These are phyloP conservation scores for Podospora fimiseda DNA, from an alignment of 495 filamentous ascomycete species.

Conservation along the genomic window DNA sequence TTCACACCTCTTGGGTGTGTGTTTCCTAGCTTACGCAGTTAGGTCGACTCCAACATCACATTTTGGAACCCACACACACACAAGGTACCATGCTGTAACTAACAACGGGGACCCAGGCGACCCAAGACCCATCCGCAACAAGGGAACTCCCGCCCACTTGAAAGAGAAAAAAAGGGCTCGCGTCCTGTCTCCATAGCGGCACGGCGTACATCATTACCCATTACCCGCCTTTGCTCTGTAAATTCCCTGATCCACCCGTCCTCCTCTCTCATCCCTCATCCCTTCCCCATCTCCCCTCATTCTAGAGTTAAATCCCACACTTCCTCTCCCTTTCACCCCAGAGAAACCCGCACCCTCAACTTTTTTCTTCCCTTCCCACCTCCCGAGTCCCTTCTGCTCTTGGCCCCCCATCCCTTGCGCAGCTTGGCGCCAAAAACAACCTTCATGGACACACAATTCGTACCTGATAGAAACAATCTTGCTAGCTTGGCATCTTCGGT, in stretches of 20 bases:
- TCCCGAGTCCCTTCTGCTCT: not conserved
- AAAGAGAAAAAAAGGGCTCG: conserved; percentile 24
- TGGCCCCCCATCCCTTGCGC: conserved; percentile 8
- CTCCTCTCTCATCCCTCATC: conserved; percentile 1
- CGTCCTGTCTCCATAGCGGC: conserved; percentile 23
- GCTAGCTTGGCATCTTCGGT: not conserved
- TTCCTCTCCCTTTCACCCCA: too few relatives aligned
- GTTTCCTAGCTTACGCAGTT: not conserved
- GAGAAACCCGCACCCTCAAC: not conserved
- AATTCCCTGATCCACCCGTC: conserved; percentile 12
- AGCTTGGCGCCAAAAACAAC: not conserved
- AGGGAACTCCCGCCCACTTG: conserved; percentile 29
- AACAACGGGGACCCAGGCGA: conserved; percentile 21
- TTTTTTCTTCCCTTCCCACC: not conserved
- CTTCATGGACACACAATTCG: not conserved
- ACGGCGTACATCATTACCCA: conserved; percentile 21
- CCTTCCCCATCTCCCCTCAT: conserved; percentile 5
- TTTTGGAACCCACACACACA: not conserved
- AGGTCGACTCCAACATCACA: too few relatives aligned
- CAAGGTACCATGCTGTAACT: conserved; percentile 1
- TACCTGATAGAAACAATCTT: not conserved
- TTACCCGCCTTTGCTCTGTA: conserved; percentile 15
- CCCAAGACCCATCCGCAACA: conserved; percentile 20
- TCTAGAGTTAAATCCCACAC: conserved; percentile 5
- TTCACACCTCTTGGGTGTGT: not conserved